Percentiles rank a stretch among this genome's conserved stretches.
These are phyloP conservation scores for Geosmithia flava DNA, from an alignment of 2,329 filamentous ascomycete genomes.

Conservation along the genomic window DNA sequence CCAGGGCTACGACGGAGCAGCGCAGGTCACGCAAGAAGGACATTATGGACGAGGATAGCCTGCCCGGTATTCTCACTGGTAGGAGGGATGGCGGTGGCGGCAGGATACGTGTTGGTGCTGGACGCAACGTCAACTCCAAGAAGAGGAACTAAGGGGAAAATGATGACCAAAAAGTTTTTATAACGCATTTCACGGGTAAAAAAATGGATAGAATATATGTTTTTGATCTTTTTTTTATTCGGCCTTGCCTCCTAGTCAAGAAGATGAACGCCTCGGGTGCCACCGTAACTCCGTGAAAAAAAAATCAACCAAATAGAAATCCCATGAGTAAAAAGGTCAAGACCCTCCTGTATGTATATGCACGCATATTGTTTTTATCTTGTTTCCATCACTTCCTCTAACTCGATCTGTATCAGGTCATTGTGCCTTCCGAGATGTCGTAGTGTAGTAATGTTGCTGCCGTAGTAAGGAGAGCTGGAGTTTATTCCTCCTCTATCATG, in stretches of 20 bases:
- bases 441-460: too few species aligned
- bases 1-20: conserved; percentile 48
- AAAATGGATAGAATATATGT: conserved; percentile 3
- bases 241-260: background rate
- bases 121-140: conserved; percentile 73
- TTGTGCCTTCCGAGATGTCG: background rate
- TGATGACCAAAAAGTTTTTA: conserved; percentile 1
- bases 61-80: conserved; percentile 76
- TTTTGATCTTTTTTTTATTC: background rate
- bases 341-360: background rate
- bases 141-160: conserved; percentile 35
- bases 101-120: conserved; percentile 70
- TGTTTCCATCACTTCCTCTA: too few species aligned
- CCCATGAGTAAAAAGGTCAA: background rate
- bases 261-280: background rate
- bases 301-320: background rate
- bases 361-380: too few species aligned
- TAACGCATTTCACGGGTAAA: background rate
- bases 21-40: conserved; percentile 61
- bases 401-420: background rate
- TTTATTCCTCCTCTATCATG: background rate
- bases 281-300: background rate
- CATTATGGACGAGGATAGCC: conserved; percentile 89
- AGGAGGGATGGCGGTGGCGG: conserved; percentile 48
- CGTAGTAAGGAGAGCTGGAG: background rate